These are phyloP conservation scores for Saturnispora saitoi DNA, from an alignment of 805 yeast genomes.

Conservation along the genomic window DNA sequence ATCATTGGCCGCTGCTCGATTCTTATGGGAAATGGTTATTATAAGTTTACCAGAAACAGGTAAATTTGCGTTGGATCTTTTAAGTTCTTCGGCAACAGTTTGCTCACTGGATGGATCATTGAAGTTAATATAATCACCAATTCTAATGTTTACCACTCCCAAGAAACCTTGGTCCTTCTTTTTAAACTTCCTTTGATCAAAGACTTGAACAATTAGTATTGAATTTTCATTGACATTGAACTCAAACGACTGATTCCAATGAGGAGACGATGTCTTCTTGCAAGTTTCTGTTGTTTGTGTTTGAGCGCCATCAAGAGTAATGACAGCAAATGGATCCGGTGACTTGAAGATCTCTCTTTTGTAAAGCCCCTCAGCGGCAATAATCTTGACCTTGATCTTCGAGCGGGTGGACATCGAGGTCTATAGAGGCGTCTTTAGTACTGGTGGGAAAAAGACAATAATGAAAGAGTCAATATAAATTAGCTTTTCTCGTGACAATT, in stretches of 20 bases:
- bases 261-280: conserved; percentile 89
- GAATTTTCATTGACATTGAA: conserved; percentile 74
- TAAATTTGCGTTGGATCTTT: conserved; percentile 82
- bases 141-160: conserved; percentile 88
- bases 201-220: conserved; percentile 84
- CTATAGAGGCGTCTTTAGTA: neutral
- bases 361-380: conserved; percentile 93
- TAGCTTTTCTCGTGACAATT: conserved; percentile 1
- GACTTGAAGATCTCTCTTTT: conserved; percentile 92
- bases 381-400: conserved; percentile 58
- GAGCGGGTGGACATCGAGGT: conserved; percentile 14
- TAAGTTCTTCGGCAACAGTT: conserved; percentile 86
- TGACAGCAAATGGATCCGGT: conserved; percentile 97
- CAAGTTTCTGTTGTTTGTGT: conserved; percentile 93
- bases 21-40: conserved; percentile 54
- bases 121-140: conserved; percentile 81
- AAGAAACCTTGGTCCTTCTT: conserved; percentile 97
- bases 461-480: neutral
- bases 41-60: conserved; percentile 92
- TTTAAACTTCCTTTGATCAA: conserved; percentile 95
- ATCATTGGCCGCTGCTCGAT: conserved; percentile 14
- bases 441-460: neutral
- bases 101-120: conserved; percentile 48
- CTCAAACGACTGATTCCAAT: conserved; percentile 90
- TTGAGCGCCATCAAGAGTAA: conserved; percentile 96